phyloP scores from a whole-genome alignment of 164 flowering plant genomes.

The Echeveria elegans region DNA sequence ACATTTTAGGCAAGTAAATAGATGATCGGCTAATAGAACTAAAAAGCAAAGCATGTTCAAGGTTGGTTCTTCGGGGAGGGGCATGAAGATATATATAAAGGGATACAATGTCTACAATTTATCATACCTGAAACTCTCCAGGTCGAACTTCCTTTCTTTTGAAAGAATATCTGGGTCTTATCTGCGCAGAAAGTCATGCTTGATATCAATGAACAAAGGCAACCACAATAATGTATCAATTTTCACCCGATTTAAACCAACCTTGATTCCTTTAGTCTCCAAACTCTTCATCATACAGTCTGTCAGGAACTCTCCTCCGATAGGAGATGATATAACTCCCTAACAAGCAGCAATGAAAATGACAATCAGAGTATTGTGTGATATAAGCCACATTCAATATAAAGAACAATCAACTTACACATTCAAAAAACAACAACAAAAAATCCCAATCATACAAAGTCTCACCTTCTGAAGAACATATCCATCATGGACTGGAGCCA shows the following conservation, averaged over 20 bases:
- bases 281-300: constrained; percentile 91
- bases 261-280: constrained; percentile 82
- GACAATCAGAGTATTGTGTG: too few relatives aligned
- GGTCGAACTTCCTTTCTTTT: constrained; percentile 84
- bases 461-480: constrained; percentile 94
- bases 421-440: too few relatives aligned
- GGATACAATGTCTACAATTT: neutral
- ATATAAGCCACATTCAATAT: too few relatives aligned
- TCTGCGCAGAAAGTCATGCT: constrained; percentile 32
- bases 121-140: constrained; percentile 81
- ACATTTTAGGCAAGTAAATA: neutral
- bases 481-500: constrained; percentile 95
- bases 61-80: too few relatives aligned
- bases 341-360: constrained; percentile 13
- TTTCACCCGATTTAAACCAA: constrained; percentile 17
- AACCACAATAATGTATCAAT: neutral
- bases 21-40: neutral
- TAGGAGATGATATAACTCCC: constrained; percentile 82
- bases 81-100: too few relatives aligned
- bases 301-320: constrained; percentile 90
- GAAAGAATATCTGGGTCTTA: constrained; percentile 85
- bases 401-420: too few relatives aligned
- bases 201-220: constrained; percentile 4
- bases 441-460: neutral
- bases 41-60: too few relatives aligned